These are phyloP conservation scores for Parathielavia hyrcaniae DNA, from an alignment of 495 filamentous ascomycete species.

Conservation along the genomic window DNA sequence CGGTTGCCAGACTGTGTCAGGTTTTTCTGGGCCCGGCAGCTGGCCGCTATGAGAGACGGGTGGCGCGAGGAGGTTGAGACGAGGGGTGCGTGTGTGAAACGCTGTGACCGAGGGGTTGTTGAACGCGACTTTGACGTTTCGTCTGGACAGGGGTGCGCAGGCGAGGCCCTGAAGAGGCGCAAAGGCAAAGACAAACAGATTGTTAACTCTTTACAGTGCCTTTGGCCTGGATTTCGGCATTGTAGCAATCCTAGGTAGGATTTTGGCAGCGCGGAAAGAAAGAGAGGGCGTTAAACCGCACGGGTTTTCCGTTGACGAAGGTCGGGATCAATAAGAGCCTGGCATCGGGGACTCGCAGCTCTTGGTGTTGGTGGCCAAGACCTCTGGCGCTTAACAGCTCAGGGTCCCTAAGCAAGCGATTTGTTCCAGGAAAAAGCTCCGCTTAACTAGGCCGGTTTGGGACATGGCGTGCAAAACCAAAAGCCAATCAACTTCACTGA, in stretches of 20 bases:
- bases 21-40: slow-evolving; percentile 21
- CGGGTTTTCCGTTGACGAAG: background rate
- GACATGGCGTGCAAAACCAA: background rate
- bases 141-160: slow-evolving; percentile 32
- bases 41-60: slow-evolving; percentile 33
- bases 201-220: background rate
- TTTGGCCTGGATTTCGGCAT: background rate
- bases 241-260: background rate
- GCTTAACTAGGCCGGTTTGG: slow-evolving; percentile 12
- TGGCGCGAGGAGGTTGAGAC: slow-evolving; percentile 39
- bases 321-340: too few species aligned
- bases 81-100: slow-evolving; percentile 42
- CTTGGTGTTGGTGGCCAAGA: slow-evolving; percentile 10
- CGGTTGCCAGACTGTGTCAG: slow-evolving; percentile 37
- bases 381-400: slow-evolving; percentile 21
- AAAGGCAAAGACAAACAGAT: background rate
- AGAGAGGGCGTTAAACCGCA: background rate
- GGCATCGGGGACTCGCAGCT: background rate
- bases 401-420: slow-evolving; percentile 2
- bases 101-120: slow-evolving; percentile 32
- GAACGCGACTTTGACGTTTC: slow-evolving; percentile 37
- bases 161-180: background rate
- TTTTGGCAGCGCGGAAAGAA: background rate
- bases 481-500: background rate
- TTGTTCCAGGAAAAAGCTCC: slow-evolving; percentile 11